A percentile compares a stretch with the other conserved stretches of the same genome.
These are phyloP conservation scores for Clarireedia hainanense DNA, from an alignment of 2,329 filamentous ascomycete genomes.

Conservation along the genomic window DNA sequence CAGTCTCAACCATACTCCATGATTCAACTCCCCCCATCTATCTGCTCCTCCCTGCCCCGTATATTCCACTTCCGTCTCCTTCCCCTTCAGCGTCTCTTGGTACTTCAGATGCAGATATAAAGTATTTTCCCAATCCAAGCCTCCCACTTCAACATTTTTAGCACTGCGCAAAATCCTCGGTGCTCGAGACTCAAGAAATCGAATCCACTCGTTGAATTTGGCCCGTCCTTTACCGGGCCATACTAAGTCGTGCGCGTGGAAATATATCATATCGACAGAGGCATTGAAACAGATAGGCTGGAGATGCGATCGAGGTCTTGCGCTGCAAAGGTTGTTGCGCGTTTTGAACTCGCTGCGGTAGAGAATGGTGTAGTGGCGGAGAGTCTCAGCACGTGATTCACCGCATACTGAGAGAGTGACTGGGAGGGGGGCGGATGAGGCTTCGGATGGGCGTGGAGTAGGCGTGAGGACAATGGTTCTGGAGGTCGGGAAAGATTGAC, in stretches of 20 bases:
- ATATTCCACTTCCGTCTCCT: not conserved
- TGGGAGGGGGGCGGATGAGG: not conserved
- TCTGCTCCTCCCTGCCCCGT: constrained; percentile 1
- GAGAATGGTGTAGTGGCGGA: not conserved
- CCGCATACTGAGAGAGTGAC: not conserved
- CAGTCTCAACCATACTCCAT: not conserved
- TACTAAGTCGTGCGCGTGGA: not conserved
- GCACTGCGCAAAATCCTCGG: not conserved
- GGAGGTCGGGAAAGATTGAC: not conserved
- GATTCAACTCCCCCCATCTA: constrained; percentile 1
- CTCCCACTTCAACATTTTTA: not conserved
- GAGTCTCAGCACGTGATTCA: constrained; percentile 6
- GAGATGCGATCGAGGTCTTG: not conserved
- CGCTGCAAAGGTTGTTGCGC: not conserved
- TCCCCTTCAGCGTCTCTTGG: not conserved
- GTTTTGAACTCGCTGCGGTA: not conserved
- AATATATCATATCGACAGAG: not conserved
- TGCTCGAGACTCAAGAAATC: not conserved
- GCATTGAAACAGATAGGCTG: constrained; percentile 4
- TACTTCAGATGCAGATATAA: constrained; percentile 4
- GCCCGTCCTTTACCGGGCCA: not conserved
- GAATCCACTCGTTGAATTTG: not conserved
- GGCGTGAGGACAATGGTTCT: not conserved
- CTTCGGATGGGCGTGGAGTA: not conserved
- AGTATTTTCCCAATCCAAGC: constrained; percentile 4